Percentiles rank a stretch among this genome's conserved stretches.
These are phyloP conservation scores for Hypoxylon sp. DNA, from an alignment of 2,329 filamentous ascomycete species.

Conservation along the genomic window DNA sequence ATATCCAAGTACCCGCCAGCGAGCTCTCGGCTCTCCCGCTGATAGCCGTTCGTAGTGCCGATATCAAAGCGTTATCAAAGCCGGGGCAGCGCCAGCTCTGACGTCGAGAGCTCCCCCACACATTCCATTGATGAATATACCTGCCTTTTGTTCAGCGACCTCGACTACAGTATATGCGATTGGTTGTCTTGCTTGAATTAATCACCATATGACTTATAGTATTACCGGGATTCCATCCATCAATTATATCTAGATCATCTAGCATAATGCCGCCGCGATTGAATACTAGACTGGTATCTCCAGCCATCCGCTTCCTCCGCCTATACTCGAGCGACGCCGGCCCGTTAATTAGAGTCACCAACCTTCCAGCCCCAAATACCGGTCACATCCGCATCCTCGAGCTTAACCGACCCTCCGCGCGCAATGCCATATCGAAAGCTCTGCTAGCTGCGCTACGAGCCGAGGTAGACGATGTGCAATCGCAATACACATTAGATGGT, in stretches of 20 bases:
- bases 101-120: constrained; percentile 14
- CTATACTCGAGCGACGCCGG: constrained; percentile 62
- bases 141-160: background rate
- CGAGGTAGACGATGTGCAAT: constrained; percentile 80
- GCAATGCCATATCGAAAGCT: constrained; percentile 90
- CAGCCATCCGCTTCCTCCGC: constrained; percentile 42
- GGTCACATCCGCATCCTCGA: constrained; percentile 91
- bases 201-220: background rate
- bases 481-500: constrained; percentile 70
- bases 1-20: background rate
- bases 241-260: background rate
- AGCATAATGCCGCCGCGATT: constrained; percentile 51
- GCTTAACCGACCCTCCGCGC: constrained; percentile 85
- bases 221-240: background rate
- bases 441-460: constrained; percentile 79
- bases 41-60: constrained; percentile 22
- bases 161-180: background rate
- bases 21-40: constrained; percentile 1
- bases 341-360: constrained; percentile 77
- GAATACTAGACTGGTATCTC: constrained; percentile 40
- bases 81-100: constrained; percentile 18
- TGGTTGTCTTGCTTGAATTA: background rate
- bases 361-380: constrained; percentile 81
- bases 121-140: background rate
- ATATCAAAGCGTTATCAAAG: constrained; percentile 10